These are phyloP conservation scores for Tardiomyces depauwii DNA, from an alignment of 1,139 yeast species.

Conservation along the genomic window DNA sequence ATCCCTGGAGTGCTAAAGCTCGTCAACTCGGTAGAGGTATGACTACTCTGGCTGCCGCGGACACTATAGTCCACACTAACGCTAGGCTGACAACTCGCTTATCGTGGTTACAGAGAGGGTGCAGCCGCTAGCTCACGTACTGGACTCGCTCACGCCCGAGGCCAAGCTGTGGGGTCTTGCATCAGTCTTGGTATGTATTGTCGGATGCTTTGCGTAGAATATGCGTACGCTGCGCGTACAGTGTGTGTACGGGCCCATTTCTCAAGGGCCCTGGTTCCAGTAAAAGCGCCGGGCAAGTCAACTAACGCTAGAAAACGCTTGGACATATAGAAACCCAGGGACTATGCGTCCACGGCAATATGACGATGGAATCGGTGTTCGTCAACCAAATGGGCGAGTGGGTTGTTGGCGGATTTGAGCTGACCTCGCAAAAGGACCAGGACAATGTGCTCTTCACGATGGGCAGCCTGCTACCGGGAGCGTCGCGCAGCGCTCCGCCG, in stretches of 20 bases:
- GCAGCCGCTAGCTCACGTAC: conserved; percentile 36
- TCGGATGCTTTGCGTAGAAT: too few species aligned
- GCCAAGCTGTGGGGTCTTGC: conserved; percentile 50
- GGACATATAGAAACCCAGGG: conserved; percentile 55
- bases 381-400: conserved; percentile 68
- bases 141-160: conserved; percentile 18
- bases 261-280: too few species aligned
- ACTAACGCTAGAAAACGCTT: conserved; percentile 31
- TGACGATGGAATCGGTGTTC: conserved; percentile 47
- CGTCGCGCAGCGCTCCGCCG: conserved; percentile 30
- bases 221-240: too few species aligned
- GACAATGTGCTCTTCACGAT: conserved; percentile 18
- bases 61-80: too few species aligned
- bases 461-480: conserved; percentile 25
- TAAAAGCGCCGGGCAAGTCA: not conserved
- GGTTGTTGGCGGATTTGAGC: conserved; percentile 77
- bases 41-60: not conserved
- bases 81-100: conserved; percentile 45
- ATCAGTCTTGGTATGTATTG: conserved; percentile 9
- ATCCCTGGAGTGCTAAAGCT: conserved; percentile 69
- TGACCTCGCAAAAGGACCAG: conserved; percentile 29
- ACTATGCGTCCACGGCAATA: conserved; percentile 52
- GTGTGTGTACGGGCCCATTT: too few species aligned
- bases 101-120: conserved; percentile 73
- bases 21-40: conserved; percentile 39